phyloP scores from a whole-genome alignment of 148 eudicot genomes.

The Oxyria digyna region DNA sequence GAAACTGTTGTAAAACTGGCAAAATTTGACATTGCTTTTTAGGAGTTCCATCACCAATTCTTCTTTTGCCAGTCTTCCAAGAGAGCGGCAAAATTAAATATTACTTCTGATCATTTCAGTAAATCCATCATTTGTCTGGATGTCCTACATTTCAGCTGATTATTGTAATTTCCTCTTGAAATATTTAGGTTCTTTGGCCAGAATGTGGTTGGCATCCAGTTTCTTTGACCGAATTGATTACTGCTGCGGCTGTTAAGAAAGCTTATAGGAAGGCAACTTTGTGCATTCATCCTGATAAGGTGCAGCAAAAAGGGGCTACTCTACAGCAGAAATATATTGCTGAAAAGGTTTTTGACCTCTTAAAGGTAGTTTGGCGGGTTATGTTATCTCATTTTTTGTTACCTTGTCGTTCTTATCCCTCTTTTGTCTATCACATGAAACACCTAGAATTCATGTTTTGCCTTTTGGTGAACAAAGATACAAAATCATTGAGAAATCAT shows the following conservation, averaged over 20 bases:
- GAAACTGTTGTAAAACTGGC: background rate
- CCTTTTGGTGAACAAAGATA: background rate
- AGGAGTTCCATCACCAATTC: too few species aligned
- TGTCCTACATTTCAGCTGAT: background rate
- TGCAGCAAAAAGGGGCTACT: conserved; percentile 96
- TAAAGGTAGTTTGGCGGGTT: conserved; percentile 47
- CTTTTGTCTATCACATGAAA: background rate
- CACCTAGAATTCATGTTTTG: background rate
- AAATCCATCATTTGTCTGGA: background rate
- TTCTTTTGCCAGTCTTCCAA: too few species aligned
- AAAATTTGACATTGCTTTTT: too few species aligned
- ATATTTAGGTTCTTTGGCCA: conserved; percentile 86
- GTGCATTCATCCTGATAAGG: conserved; percentile 99
- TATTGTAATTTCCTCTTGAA: background rate
- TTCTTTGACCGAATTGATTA: conserved; percentile 87
- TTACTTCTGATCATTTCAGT: background rate
- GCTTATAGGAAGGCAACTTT: conserved; percentile 88
- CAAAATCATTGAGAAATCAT: background rate
- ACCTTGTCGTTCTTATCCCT: background rate
- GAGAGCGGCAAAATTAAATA: too few species aligned
- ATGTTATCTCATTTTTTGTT: background rate
- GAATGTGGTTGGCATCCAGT: conserved; percentile 99
- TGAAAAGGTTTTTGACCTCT: conserved; percentile 95
- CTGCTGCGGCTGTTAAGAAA: conserved; percentile 85
- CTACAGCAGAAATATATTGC: conserved; percentile 96